Percentiles rank a stretch among this genome's conserved stretches.
Conservation (phyloP, 2,329 filamentous ascomycete genomes). For the Aspergillus brunneoviolaceus region DNA sequence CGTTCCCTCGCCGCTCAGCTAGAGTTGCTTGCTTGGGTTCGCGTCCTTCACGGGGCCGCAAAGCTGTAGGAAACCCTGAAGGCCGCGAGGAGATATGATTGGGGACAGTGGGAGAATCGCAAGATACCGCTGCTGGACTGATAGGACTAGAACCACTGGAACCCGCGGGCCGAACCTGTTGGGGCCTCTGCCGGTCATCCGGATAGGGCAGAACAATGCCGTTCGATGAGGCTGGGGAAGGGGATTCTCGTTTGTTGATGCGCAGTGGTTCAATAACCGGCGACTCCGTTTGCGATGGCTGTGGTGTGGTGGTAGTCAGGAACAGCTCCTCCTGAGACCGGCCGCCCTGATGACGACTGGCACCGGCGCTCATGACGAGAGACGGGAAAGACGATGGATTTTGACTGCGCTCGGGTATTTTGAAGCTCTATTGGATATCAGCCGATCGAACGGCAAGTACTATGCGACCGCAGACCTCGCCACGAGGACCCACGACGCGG, state of each 20-base stretch:
- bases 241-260: conserved; percentile 76
- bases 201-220: conserved; percentile 69
- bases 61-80: conserved; percentile 40
- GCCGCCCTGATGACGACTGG: conserved; percentile 58
- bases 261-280: conserved; percentile 80
- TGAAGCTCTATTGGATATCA: neutral
- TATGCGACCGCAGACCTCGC: neutral
- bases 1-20: conserved; percentile 74
- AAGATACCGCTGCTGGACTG: conserved; percentile 23
- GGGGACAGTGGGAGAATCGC: conserved; percentile 21
- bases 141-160: conserved; percentile 30
- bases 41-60: conserved; percentile 48
- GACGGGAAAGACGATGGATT: neutral
- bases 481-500: neutral
- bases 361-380: conserved; percentile 45
- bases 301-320: conserved; percentile 42
- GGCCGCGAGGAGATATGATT: conserved; percentile 31
- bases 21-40: conserved; percentile 61
- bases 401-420: neutral
- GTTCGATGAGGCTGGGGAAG: conserved; percentile 51
- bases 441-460: neutral
- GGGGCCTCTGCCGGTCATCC: conserved; percentile 56
- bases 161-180: conserved; percentile 34
- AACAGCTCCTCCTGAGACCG: conserved; percentile 84
- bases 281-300: conserved; percentile 55